A percentile compares a stretch with the other conserved stretches of the same genome.
Conservation (phyloP, 257 asterid species). For the Petrea volubilis region DNA sequence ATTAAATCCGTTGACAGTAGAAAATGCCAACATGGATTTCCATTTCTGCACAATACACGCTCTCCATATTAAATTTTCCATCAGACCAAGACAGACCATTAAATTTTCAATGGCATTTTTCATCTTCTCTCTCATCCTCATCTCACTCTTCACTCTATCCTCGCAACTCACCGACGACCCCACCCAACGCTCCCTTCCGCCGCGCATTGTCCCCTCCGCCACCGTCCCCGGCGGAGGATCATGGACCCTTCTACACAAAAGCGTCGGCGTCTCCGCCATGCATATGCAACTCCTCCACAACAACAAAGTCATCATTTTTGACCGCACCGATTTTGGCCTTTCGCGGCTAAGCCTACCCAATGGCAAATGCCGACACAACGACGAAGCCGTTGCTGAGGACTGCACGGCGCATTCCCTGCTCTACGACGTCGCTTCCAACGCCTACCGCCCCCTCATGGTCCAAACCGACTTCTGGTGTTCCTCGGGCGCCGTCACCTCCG, state of each 20-base stretch:
- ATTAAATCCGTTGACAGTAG: no score
- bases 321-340: constrained; percentile 59
- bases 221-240: constrained; percentile 19
- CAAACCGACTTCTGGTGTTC: constrained; percentile 93
- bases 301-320: constrained; percentile 62
- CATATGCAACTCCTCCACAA: constrained; percentile 57
- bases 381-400: constrained; percentile 32
- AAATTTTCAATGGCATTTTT: constrained; percentile 12
- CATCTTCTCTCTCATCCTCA: constrained; percentile 8
- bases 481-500: constrained; percentile 61
- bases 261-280: constrained; percentile 56
- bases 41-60: background rate
- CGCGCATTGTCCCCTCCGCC: background rate
- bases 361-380: constrained; percentile 42
- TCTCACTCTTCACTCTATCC: constrained; percentile 23
- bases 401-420: constrained; percentile 81
- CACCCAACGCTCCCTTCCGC: background rate
- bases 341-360: constrained; percentile 41
- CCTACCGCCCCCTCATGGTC: constrained; percentile 69
- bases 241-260: constrained; percentile 36
- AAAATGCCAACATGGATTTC: background rate
- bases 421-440: constrained; percentile 60
- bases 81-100: background rate
- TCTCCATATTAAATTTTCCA: background rate
- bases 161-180: background rate